Conservation (phyloP, 2,329 filamentous ascomycete genomes). For the Metarhizium humberi region DNA sequence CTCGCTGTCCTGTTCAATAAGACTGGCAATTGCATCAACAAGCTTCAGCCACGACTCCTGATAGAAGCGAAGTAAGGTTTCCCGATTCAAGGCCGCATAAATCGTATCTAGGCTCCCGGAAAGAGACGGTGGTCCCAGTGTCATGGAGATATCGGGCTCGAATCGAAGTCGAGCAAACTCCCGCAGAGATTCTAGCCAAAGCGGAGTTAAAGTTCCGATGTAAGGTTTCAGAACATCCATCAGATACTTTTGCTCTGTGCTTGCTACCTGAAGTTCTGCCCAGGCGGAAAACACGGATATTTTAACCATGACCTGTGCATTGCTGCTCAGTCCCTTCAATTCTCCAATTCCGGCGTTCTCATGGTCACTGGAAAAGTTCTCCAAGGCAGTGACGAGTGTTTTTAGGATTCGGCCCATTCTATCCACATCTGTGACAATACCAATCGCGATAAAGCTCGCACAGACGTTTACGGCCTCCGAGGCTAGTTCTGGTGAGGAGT, state of each 20-base stretch:
- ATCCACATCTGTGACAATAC: conserved; percentile 94
- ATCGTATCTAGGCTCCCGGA: conserved; percentile 86
- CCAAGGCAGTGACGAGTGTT: conserved; percentile 78
- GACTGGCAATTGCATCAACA: conserved; percentile 91
- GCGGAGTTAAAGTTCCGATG: conserved; percentile 77
- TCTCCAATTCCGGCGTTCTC: conserved; percentile 87
- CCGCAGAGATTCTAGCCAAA: conserved; percentile 87
- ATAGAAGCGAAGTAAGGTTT: conserved; percentile 90
- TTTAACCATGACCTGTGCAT: conserved; percentile 97
- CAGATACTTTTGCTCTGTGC: conserved; percentile 82
- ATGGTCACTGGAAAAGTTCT: conserved; percentile 78
- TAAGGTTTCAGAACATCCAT: conserved; percentile 83
- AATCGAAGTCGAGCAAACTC: conserved; percentile 91
- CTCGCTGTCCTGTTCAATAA: conserved; percentile 95
- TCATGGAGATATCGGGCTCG: conserved; percentile 94
- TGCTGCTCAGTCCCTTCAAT: conserved; percentile 83
- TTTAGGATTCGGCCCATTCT: conserved; percentile 98
- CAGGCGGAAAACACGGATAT: conserved; percentile 95
- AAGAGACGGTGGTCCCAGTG: conserved; percentile 67
- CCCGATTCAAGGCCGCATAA: conserved; percentile 87
- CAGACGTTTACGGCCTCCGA: conserved; percentile 96
- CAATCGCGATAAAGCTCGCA: conserved; percentile 93
- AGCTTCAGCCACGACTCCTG: conserved; percentile 95
- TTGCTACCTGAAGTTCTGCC: conserved; percentile 94
- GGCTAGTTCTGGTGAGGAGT: conserved; percentile 91